Evolutionary conservation across 306 rosid genomes (phyloP).

Genomic region (Abrus pulchellus): DNA sequence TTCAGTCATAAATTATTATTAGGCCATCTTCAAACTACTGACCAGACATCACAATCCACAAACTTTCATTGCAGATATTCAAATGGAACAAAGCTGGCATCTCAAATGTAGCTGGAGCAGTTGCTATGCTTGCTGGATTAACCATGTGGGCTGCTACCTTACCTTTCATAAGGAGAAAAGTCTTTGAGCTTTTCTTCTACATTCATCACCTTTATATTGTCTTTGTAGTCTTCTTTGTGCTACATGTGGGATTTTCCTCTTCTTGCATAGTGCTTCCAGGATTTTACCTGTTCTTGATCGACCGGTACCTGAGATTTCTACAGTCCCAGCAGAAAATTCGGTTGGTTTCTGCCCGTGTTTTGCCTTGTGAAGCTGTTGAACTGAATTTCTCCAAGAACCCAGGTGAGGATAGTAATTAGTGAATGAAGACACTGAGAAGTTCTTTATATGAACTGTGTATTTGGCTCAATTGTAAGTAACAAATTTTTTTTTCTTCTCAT

Average conservation of each 20-base stretch:
- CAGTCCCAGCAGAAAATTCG: conserved; percentile 59
- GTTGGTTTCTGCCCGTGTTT: conserved; percentile 58
- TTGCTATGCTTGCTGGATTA: conserved; percentile 62
- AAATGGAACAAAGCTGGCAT: conserved; percentile 62
- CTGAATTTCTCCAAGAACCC: conserved; percentile 66
- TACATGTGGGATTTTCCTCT: conserved; percentile 67
- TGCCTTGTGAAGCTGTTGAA: conserved; percentile 69
- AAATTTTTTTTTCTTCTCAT: not conserved
- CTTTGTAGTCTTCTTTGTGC: conserved; percentile 64
- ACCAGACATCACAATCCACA: conserved; percentile 10
- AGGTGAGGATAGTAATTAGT: conserved; percentile 45
- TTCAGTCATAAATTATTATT: not conserved
- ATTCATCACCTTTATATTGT: conserved; percentile 64
- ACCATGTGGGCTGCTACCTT: conserved; percentile 65
- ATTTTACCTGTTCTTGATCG: conserved; percentile 70
- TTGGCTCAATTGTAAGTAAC: not conserved
- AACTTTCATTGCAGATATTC: conserved; percentile 53
- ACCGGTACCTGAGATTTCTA: conserved; percentile 64
- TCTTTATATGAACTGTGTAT: not conserved
- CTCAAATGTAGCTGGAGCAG: conserved; percentile 71
- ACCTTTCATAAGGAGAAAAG: conserved; percentile 57
- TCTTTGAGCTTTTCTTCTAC: conserved; percentile 67
- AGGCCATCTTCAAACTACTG: not conserved
- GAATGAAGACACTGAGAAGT: not conserved
- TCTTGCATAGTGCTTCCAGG: conserved; percentile 67